These are phyloP conservation scores for Sporothrix brasiliensis DNA, from an alignment of 2,329 filamentous ascomycete genomes.

Conservation along the genomic window DNA sequence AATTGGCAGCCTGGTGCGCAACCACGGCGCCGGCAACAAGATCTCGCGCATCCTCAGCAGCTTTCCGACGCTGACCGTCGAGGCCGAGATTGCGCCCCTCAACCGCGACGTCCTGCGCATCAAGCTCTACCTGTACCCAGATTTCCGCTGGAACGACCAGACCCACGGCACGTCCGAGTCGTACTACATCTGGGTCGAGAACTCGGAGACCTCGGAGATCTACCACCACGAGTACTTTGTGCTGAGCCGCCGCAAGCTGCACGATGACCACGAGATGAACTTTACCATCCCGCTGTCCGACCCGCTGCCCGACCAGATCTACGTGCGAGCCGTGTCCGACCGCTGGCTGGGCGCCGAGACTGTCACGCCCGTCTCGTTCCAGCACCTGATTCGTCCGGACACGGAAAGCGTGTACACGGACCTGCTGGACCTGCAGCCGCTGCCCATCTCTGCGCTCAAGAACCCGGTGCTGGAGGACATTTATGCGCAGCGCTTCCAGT, in stretches of 20 bases:
- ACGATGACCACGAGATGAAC: constrained; percentile 96
- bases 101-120: constrained; percentile 95
- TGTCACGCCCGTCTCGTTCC: constrained; percentile 92
- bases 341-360: constrained; percentile 96
- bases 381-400: constrained; percentile 94
- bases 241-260: constrained; percentile 81
- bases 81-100: constrained; percentile 91
- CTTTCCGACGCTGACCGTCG: constrained; percentile 88
- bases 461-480: constrained; percentile 86
- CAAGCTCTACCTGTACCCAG: constrained; percentile 79
- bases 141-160: constrained; percentile 93
- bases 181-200: constrained; percentile 99
- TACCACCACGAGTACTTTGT: constrained; percentile 99
- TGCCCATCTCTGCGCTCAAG: constrained; percentile 83
- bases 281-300: constrained; percentile 96
- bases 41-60: constrained; percentile 81
- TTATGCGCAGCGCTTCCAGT: constrained; percentile 86
- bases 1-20: constrained; percentile 89
- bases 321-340: constrained; percentile 91
- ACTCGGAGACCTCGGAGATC: constrained; percentile 95
- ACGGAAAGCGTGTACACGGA: constrained; percentile 98
- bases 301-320: constrained; percentile 92
- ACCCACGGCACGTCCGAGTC: constrained; percentile 93
- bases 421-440: constrained; percentile 83
- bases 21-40: constrained; percentile 80